Conservation (phyloP, 2,329 filamentous ascomycete genomes). For the Stromatinia cepivora region DNA sequence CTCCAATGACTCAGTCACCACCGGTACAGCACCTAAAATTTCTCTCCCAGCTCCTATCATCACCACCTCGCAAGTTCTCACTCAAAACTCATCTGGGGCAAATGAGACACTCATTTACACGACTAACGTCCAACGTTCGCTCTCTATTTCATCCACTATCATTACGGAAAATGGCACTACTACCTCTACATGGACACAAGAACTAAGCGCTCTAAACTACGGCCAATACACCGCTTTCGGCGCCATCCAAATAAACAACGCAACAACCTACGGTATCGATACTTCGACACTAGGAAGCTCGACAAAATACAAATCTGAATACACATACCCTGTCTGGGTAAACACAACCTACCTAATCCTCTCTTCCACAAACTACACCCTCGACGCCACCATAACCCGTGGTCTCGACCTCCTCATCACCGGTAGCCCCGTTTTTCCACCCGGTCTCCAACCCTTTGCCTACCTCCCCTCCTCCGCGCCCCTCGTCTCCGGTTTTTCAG, state of each 20-base stretch:
- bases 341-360: slow-evolving; percentile 51
- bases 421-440: slow-evolving; percentile 56
- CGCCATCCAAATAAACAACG: slow-evolving; percentile 52
- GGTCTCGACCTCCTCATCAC: slow-evolving; percentile 50
- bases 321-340: slow-evolving; percentile 61
- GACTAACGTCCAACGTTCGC: slow-evolving; percentile 54
- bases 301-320: slow-evolving; percentile 43
- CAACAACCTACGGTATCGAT: slow-evolving; percentile 53
- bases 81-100: slow-evolving; percentile 49
- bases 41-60: slow-evolving; percentile 47
- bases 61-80: slow-evolving; percentile 51
- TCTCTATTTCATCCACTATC: slow-evolving; percentile 56
- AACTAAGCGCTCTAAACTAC: slow-evolving; percentile 55
- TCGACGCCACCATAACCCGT: slow-evolving; percentile 51
- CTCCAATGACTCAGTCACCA: slow-evolving; percentile 51
- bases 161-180: slow-evolving; percentile 49
- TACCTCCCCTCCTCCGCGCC: slow-evolving; percentile 34
- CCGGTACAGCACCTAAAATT: slow-evolving; percentile 45
- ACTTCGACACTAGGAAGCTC: slow-evolving; percentile 40
- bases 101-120: slow-evolving; percentile 62
- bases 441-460: slow-evolving; percentile 59
- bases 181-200: slow-evolving; percentile 57
- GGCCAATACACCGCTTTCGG: slow-evolving; percentile 56
- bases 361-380: slow-evolving; percentile 48
- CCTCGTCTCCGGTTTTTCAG: slow-evolving; percentile 39